Percentiles rank a stretch among this genome's conserved stretches.
Evolutionary conservation across 2,329 filamentous ascomycete species (phyloP).

Genomic region (Cladosporium sp.): DNA sequence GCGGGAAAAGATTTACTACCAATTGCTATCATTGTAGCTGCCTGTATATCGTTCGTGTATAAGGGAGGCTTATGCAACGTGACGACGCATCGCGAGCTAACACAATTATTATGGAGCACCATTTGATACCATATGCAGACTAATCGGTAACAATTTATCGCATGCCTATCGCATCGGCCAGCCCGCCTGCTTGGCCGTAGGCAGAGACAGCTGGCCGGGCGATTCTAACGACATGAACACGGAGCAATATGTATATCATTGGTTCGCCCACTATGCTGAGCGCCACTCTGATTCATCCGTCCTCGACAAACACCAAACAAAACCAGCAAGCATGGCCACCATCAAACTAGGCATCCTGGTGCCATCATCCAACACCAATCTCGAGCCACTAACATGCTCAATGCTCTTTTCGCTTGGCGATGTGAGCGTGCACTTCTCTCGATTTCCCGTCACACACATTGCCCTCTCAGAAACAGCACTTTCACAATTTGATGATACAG

Average conservation of each 20-base stretch:
- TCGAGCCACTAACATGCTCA: slow-evolving; percentile 45
- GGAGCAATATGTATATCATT: not conserved
- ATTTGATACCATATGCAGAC: not conserved
- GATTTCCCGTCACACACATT: slow-evolving; percentile 46
- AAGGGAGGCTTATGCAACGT: not conserved
- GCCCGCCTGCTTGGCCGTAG: not conserved
- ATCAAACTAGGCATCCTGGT: slow-evolving; percentile 43
- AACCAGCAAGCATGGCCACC: not conserved
- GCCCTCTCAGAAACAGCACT: slow-evolving; percentile 37
- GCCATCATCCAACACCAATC: slow-evolving; percentile 48
- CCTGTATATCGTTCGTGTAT: not conserved
- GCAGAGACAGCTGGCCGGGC: not conserved
- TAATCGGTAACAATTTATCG: not conserved
- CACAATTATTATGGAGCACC: not conserved
- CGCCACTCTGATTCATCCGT: not conserved
- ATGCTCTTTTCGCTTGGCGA: slow-evolving; percentile 37
- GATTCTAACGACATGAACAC: not conserved
- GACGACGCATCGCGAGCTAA: not conserved
- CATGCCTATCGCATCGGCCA: slow-evolving; percentile 3
- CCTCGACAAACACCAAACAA: not conserved
- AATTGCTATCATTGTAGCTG: not conserved
- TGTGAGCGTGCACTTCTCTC: slow-evolving; percentile 46
- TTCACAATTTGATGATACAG: slow-evolving; percentile 36
- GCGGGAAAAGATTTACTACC: not conserved
- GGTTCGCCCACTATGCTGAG: not conserved